A percentile compares a stretch with the other conserved stretches of the same genome.
phyloP scores from a whole-genome alignment of 495 filamentous ascomycete genomes.

The Pseudotulostoma volvatum region DNA sequence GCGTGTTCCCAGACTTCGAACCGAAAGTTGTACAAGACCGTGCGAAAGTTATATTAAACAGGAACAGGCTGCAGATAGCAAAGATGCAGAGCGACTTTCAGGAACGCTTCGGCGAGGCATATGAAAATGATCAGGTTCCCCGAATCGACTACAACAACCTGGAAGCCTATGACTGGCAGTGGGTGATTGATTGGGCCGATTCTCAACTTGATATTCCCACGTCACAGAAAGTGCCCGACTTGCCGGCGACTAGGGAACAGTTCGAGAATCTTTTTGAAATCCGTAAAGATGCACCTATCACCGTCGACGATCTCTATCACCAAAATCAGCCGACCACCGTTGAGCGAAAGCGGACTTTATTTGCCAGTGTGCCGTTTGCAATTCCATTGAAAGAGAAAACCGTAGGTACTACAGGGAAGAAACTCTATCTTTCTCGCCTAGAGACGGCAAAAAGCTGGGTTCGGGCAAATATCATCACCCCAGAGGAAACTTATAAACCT shows the following conservation, averaged over 20 bases:
- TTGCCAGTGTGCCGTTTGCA: conserved; percentile 25
- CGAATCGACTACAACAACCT: conserved; percentile 56
- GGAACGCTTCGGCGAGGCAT: conserved; percentile 56
- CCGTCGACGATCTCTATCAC: conserved; percentile 28
- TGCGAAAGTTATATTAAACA: conserved; percentile 41
- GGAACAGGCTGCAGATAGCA: conserved; percentile 43
- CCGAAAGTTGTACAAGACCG: conserved; percentile 39
- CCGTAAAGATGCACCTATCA: conserved; percentile 21
- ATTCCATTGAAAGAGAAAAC: conserved; percentile 11
- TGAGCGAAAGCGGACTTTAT: conserved; percentile 17
- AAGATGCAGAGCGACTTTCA: conserved; percentile 66
- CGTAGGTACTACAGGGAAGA: background rate
- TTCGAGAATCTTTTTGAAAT: conserved; percentile 35
- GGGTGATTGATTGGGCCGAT: conserved; percentile 56
- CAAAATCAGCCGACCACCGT: conserved; percentile 16
- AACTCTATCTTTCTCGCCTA: conserved; percentile 13
- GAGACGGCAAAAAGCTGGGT: conserved; percentile 43
- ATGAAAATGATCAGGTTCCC: conserved; percentile 49
- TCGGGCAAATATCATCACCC: conserved; percentile 39
- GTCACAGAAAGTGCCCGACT: conserved; percentile 24
- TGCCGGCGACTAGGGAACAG: conserved; percentile 33
- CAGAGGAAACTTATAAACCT: conserved; percentile 30
- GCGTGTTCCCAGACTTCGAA: conserved; percentile 46
- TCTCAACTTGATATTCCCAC: conserved; percentile 30
- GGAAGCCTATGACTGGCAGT: conserved; percentile 58